Conservation (phyloP, 148 eudicot genomes). For the Pouteria glomerata region DNA sequence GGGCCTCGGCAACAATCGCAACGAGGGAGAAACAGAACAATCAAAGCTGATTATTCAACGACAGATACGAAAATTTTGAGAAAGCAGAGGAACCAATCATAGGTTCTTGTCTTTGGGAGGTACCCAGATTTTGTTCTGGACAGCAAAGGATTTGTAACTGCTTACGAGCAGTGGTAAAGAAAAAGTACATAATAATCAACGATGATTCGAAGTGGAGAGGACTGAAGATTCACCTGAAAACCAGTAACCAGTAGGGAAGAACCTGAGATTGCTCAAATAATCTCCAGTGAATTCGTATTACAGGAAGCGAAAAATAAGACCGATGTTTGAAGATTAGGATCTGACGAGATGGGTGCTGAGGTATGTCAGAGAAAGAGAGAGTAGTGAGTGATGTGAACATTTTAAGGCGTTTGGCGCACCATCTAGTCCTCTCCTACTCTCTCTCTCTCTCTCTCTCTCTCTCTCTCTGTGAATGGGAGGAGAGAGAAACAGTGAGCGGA, state of each 20-base stretch:
- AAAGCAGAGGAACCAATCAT: background rate
- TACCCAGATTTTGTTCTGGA: conserved; percentile 6
- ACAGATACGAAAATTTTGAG: background rate
- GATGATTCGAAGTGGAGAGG: too few species aligned
- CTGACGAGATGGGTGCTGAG: background rate
- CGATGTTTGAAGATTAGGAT: conserved; percentile 4
- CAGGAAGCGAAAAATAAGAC: background rate
- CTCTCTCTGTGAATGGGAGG: background rate
- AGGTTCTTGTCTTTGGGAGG: conserved; percentile 1
- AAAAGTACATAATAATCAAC: background rate
- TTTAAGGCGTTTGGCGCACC: background rate
- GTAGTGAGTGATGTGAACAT: background rate
- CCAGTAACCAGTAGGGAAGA: background rate
- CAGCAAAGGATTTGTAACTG: background rate
- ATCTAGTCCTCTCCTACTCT: background rate
- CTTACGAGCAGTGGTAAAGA: background rate
- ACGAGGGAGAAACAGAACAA: background rate
- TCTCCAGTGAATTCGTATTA: background rate
- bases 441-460: background rate
- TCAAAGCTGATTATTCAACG: background rate
- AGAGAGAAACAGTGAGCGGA: background rate
- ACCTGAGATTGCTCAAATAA: background rate
- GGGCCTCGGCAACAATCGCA: background rate
- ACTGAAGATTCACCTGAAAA: background rate
- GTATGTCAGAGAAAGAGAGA: background rate